Evolutionary conservation across 805 yeast genomes (phyloP).

Genomic region (Candida tallmaniae): DNA sequence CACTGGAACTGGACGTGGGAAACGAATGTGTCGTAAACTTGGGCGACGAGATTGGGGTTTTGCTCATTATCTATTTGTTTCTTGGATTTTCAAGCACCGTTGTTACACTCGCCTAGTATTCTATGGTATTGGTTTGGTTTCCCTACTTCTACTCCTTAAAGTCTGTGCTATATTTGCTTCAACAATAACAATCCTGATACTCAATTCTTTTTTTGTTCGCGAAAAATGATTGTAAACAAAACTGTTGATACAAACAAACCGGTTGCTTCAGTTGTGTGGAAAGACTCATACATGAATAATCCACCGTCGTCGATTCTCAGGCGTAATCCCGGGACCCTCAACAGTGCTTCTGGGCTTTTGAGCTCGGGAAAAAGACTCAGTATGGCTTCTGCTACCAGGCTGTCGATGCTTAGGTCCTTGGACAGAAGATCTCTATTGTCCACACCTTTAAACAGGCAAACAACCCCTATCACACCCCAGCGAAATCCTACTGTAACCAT

Average conservation of each 20-base stretch:
- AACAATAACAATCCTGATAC: too few relatives aligned
- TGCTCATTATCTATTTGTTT: conserved; percentile 2
- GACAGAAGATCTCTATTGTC: conserved; percentile 11
- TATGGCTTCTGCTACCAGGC: conserved; percentile 10
- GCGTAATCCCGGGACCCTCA: neutral
- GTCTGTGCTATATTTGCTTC: too few relatives aligned
- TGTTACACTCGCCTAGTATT: too few relatives aligned
- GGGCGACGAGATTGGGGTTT: conserved; percentile 34
- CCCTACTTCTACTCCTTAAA: too few relatives aligned
- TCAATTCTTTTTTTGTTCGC: too few relatives aligned
- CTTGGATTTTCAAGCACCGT: too few relatives aligned
- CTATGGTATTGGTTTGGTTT: too few relatives aligned
- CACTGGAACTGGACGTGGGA: neutral
- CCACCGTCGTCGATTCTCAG: conserved; percentile 4
- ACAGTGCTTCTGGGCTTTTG: conserved; percentile 1
- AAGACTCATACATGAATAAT: conserved; percentile 6
- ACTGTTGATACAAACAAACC: too few relatives aligned
- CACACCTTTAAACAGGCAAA: conserved; percentile 9
- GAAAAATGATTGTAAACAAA: too few relatives aligned
- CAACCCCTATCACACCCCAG: conserved; percentile 4
- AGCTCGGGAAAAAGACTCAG: conserved; percentile 9
- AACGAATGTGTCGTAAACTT: neutral
- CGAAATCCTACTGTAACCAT: neutral
- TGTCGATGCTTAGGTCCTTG: conserved; percentile 4
- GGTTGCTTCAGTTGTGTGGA: too few relatives aligned